Evolutionary conservation across 2,329 filamentous ascomycete species (phyloP).

Genomic region (Cladosporium austrohemisphaericum): DNA sequence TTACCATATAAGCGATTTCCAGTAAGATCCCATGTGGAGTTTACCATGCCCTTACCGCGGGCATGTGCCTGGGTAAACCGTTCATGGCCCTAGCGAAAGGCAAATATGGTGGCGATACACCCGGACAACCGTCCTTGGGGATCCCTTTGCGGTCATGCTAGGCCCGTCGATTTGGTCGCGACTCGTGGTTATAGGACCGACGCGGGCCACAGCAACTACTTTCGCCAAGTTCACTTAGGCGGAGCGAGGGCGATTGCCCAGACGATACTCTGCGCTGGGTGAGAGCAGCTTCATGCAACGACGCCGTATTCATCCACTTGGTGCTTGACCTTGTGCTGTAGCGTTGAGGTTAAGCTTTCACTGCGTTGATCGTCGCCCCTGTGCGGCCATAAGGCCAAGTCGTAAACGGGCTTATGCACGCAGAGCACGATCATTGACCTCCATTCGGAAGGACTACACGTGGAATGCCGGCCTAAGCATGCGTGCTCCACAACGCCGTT

Average conservation of each 20-base stretch:
- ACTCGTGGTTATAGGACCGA: slow-evolving; percentile 10
- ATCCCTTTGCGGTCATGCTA: slow-evolving; percentile 6
- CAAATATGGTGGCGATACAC: slow-evolving; percentile 10
- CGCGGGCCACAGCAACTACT: too few relatives aligned
- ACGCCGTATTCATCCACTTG: background rate
- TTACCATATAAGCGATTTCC: slow-evolving; percentile 5
- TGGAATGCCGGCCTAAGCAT: background rate
- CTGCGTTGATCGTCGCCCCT: too few relatives aligned
- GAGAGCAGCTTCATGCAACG: background rate
- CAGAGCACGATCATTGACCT: background rate
- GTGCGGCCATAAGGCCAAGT: too few relatives aligned
- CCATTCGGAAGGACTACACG: background rate
- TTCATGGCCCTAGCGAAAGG: slow-evolving; percentile 13
- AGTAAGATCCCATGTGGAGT: background rate
- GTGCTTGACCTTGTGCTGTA: background rate
- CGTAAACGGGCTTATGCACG: background rate
- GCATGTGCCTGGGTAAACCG: slow-evolving; percentile 3
- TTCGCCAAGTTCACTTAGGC: too few relatives aligned
- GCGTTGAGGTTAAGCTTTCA: slow-evolving; percentile 1
- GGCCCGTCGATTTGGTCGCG: background rate
- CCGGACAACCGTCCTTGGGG: slow-evolving; percentile 7
- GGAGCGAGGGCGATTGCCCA: background rate
- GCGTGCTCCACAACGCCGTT: background rate
- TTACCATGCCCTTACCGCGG: background rate
- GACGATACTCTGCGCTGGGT: background rate